A percentile compares a stretch with the other conserved stretches of the same genome.
These are phyloP conservation scores for Hypomyces perniciosus DNA, from an alignment of 2,329 filamentous ascomycete genomes.

Conservation along the genomic window DNA sequence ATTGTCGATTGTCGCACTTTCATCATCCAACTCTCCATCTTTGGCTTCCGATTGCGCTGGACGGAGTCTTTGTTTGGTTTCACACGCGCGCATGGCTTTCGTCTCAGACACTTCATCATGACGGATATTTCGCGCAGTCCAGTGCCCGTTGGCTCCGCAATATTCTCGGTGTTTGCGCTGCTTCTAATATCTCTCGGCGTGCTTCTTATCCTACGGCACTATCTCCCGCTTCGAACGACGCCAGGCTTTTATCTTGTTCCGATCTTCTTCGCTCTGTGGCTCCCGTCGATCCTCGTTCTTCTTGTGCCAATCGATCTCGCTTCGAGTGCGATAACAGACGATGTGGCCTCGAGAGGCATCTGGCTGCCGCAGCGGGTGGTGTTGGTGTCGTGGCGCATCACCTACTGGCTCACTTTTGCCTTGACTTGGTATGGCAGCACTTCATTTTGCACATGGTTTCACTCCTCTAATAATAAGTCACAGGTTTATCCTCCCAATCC, in stretches of 20 bases:
- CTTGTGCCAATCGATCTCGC: conserved; percentile 94
- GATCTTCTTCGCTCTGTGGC: conserved; percentile 90
- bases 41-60: too few species aligned
- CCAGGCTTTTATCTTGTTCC: conserved; percentile 85
- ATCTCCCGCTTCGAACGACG: conserved; percentile 82
- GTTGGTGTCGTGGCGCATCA: conserved; percentile 86
- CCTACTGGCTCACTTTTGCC: conserved; percentile 94
- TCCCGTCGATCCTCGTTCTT: conserved; percentile 85
- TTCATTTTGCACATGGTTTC: background rate
- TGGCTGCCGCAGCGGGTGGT: conserved; percentile 77
- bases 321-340: conserved; percentile 69
- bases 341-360: conserved; percentile 68
- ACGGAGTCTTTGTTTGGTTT: too few species aligned
- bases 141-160: conserved; percentile 68
- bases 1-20: background rate
- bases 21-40: background rate
- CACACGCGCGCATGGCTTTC: conserved; percentile 22
- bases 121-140: conserved; percentile 45
- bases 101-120: conserved; percentile 35
- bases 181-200: conserved; percentile 69
- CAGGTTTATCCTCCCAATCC: conserved; percentile 83
- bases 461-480: background rate
- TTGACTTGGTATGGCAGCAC: conserved; percentile 69
- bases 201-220: conserved; percentile 80
- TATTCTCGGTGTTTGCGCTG: conserved; percentile 70